A percentile compares a stretch with the other conserved stretches of the same genome.
These are phyloP conservation scores for Aureobasidium sp. DNA, from an alignment of 2,329 filamentous ascomycete genomes.

Conservation along the genomic window DNA sequence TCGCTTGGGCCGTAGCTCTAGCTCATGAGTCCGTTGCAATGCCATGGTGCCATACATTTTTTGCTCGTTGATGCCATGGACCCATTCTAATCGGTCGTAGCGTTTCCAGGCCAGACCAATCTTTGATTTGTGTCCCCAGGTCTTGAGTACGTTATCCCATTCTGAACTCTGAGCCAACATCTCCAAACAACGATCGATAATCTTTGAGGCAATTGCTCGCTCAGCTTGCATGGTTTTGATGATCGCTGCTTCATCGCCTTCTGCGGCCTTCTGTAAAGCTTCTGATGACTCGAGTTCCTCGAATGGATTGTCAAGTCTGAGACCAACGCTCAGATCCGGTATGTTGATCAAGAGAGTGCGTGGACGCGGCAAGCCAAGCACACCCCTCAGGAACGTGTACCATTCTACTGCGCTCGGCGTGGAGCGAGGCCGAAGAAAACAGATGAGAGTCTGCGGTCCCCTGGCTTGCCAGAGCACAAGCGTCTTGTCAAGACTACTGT, in stretches of 20 bases:
- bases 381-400: conserved; percentile 58
- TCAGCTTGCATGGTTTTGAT: conserved; percentile 43
- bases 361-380: conserved; percentile 52
- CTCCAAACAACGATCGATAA: conserved; percentile 52
- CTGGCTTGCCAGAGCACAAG: conserved; percentile 55
- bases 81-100: conserved; percentile 63
- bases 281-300: conserved; percentile 42
- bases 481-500: conserved; percentile 60
- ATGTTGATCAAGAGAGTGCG: conserved; percentile 54
- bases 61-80: conserved; percentile 58
- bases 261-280: conserved; percentile 34
- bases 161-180: conserved; percentile 51
- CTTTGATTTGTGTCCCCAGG: conserved; percentile 52
- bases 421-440: conserved; percentile 56
- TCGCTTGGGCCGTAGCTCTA: conserved; percentile 58
- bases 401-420: conserved; percentile 58
- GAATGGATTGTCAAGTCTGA: conserved; percentile 56
- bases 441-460: conserved; percentile 50
- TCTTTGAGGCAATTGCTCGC: conserved; percentile 48
- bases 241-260: conserved; percentile 42
- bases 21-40: conserved; percentile 59
- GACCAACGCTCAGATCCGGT: conserved; percentile 54
- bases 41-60: conserved; percentile 64
- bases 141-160: conserved; percentile 52
- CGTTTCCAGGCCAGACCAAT: conserved; percentile 63